Evolutionary conservation across 208 protist species (phyloP).

Genomic region (Crithidia acanthocephali): DNA sequence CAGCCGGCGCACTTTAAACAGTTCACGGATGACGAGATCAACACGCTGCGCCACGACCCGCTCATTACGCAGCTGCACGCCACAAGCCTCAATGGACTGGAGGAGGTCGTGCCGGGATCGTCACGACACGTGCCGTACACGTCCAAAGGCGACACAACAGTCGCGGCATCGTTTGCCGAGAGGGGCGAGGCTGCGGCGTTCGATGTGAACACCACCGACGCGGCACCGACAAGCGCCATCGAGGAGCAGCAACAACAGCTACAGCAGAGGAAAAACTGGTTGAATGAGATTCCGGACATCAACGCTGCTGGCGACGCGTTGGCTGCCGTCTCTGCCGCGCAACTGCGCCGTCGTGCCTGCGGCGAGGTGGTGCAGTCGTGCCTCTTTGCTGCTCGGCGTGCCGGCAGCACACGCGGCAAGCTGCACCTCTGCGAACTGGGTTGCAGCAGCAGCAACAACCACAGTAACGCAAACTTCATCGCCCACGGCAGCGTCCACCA

Average conservation of each 20-base stretch:
- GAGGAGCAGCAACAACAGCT: not conserved
- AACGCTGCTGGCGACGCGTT: not conserved
- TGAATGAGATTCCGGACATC: not conserved
- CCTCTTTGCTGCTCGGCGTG: conserved; percentile 16
- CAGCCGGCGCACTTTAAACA: conserved; percentile 1
- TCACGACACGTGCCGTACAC: not conserved
- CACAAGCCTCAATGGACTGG: not conserved
- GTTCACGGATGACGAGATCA: not conserved
- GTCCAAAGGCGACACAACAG: not conserved
- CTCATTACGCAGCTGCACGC: conserved; percentile 7
- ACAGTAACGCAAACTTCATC: not conserved
- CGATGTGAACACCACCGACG: too few species aligned
- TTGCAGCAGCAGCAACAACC: not conserved
- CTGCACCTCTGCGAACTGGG: conserved; percentile 1
- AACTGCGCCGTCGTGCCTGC: conserved; percentile 14
- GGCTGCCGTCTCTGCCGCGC: not conserved
- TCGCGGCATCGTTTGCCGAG: not conserved
- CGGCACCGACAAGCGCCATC: not conserved
- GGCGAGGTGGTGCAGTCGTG: conserved; percentile 19
- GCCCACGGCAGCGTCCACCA: not conserved
- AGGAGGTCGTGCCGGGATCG: conserved; percentile 16
- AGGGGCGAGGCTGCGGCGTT: not conserved
- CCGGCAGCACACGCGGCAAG: not conserved
- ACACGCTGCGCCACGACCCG: not conserved
- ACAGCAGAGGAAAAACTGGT: not conserved